Conservation (phyloP, 2,329 filamentous ascomycete genomes). For the Aspergillus intermedius region DNA sequence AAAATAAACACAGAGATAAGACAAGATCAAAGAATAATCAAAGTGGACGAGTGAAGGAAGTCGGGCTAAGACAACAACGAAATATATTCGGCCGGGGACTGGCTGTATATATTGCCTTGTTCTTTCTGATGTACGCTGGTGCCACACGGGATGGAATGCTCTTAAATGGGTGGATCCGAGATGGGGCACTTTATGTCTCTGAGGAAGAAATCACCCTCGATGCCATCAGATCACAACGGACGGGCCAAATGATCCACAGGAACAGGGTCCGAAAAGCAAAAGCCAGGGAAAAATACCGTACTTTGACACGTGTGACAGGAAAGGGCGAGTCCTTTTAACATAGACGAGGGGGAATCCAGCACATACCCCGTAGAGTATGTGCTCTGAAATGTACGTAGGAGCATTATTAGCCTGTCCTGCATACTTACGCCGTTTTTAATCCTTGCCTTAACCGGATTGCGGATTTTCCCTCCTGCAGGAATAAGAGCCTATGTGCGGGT, state of each 20-base stretch:
- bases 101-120: constrained; percentile 5
- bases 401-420: background rate
- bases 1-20: background rate
- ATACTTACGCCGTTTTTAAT: constrained; percentile 9
- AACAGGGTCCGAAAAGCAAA: constrained; percentile 3
- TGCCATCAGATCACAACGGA: constrained; percentile 12
- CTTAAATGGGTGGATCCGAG: constrained; percentile 13
- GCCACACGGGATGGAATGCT: constrained; percentile 13
- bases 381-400: background rate
- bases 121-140: background rate
- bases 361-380: background rate
- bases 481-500: constrained; percentile 1
- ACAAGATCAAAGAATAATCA: background rate
- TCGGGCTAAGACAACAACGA: background rate
- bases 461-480: constrained; percentile 8
- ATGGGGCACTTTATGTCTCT: constrained; percentile 5
- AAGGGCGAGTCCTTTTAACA: background rate
- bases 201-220: constrained; percentile 14
- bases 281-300: constrained; percentile 10
- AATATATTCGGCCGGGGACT: constrained; percentile 3
- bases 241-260: constrained; percentile 11
- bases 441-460: constrained; percentile 8
- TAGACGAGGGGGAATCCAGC: constrained; percentile 2
- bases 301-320: constrained; percentile 15
- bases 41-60: background rate